A percentile compares a stretch with the other conserved stretches of the same genome.
Conservation (phyloP, 116 monocot genomes). For the Iris pallida region DNA sequence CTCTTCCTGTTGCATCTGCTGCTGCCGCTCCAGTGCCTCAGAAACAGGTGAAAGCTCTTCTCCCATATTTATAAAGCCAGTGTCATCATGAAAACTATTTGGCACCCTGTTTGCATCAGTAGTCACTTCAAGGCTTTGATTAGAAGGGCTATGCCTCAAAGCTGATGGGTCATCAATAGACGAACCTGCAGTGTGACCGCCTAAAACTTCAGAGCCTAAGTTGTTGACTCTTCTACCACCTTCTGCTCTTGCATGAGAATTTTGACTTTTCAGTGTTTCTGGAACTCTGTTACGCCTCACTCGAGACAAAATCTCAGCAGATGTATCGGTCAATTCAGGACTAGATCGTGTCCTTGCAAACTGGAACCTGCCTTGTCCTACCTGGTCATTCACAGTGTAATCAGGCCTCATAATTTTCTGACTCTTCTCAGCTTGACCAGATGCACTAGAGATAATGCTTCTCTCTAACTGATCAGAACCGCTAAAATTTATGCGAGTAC, state of each 20-base stretch:
- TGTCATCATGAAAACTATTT: constrained; percentile 24
- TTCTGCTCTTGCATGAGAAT: constrained; percentile 18
- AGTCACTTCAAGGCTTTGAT: constrained; percentile 33
- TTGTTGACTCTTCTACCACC: constrained; percentile 31
- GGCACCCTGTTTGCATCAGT: constrained; percentile 12
- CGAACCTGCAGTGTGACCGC: constrained; percentile 24
- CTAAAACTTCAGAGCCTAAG: constrained; percentile 19
- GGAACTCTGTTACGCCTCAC: constrained; percentile 23
- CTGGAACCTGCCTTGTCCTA: constrained; percentile 35
- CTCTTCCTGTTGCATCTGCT: constrained; percentile 52
- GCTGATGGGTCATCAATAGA: constrained; percentile 36
- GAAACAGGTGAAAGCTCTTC: constrained; percentile 50
- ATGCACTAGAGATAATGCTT: constrained; percentile 12
- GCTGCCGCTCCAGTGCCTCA: constrained; percentile 31
- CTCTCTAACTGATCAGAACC: constrained; percentile 27
- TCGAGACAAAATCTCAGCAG: constrained; percentile 24
- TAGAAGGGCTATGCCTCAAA: constrained; percentile 29
- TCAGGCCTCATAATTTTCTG: constrained; percentile 26
- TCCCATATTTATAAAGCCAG: constrained; percentile 22
- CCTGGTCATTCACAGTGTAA: constrained; percentile 19
- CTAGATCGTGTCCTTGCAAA: constrained; percentile 76
- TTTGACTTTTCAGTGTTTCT: constrained; percentile 32
- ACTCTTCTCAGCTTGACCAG: constrained; percentile 24
- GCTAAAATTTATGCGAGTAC: constrained; percentile 13
- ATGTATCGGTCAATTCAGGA: constrained; percentile 55